phyloP scores from a whole-genome alignment of 805 yeast genomes.

The Cyberlindnera sargentensis region DNA sequence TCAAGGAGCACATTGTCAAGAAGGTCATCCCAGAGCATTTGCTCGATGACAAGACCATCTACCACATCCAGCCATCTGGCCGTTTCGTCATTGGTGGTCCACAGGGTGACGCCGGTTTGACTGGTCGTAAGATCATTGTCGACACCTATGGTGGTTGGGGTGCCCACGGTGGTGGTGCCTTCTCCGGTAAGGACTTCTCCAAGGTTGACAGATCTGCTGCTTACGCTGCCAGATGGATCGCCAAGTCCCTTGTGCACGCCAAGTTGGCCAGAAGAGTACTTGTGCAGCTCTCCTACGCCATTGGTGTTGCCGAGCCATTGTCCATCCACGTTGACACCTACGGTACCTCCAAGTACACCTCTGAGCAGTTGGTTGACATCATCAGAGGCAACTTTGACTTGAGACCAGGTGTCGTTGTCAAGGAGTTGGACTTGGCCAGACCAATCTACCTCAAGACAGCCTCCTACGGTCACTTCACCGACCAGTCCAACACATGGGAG shows the following conservation, averaged over 20 bases:
- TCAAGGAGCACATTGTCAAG: conserved; percentile 74
- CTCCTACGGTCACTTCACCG: conserved; percentile 98
- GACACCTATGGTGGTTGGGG: conserved; percentile 99
- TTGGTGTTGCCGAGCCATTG: conserved; percentile 99
- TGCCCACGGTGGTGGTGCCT: conserved; percentile 99
- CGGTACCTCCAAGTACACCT: conserved; percentile 90
- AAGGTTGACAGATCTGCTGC: conserved; percentile 99
- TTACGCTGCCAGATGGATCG: conserved; percentile 99
- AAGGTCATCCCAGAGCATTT: conserved; percentile 87
- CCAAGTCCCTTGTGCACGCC: conserved; percentile 93
- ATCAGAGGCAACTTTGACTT: conserved; percentile 93
- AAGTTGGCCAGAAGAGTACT: conserved; percentile 95
- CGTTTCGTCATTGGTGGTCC: conserved; percentile 99
- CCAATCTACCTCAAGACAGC: conserved; percentile 99
- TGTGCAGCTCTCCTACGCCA: conserved; percentile 98
- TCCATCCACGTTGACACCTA: conserved; percentile 96
- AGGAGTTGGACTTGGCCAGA: conserved; percentile 94
- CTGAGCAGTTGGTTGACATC: conserved; percentile 85
- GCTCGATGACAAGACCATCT: conserved; percentile 90
- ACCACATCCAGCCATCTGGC: conserved; percentile 99
- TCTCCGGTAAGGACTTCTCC: conserved; percentile 99
- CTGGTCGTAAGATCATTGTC: conserved; percentile 99
- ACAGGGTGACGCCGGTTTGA: conserved; percentile 99
- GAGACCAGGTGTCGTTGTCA: conserved; percentile 99
- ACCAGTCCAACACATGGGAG: conserved; percentile 99